phyloP scores from a whole-genome alignment of 352 stramenopile genomes.

The Globisporangium alternatum region DNA sequence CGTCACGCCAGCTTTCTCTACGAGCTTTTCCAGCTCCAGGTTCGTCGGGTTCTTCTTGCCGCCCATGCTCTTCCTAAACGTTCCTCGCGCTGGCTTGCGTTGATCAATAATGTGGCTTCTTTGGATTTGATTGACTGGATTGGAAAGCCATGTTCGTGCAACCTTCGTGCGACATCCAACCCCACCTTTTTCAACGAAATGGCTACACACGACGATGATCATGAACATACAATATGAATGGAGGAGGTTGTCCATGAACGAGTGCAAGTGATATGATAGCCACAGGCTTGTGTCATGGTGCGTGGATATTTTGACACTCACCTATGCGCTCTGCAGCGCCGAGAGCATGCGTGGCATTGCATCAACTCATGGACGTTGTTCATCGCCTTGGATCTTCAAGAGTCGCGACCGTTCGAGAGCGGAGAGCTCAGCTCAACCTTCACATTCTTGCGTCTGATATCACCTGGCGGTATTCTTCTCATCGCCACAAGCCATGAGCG shows the following conservation, averaged over 20 bases:
- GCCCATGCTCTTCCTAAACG: conserved; percentile 27
- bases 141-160: not conserved
- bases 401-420: not conserved
- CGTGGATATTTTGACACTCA: too few species aligned
- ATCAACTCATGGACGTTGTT: not conserved
- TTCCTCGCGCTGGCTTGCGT: not conserved
- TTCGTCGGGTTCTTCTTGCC: conserved; percentile 56
- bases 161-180: conserved; percentile 27
- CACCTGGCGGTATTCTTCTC: not conserved
- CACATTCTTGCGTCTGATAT: too few species aligned
- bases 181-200: not conserved
- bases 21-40: conserved; percentile 70
- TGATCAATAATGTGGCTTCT: not conserved
- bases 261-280: too few species aligned
- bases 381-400: not conserved
- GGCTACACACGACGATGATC: conserved; percentile 7
- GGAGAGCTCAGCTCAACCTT: not conserved
- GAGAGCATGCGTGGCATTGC: not conserved
- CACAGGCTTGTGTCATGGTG: too few species aligned
- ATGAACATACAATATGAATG: not conserved
- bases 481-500: conserved; percentile 12
- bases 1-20: conserved; percentile 65
- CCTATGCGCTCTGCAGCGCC: too few species aligned
- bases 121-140: conserved; percentile 2
- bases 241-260: too few species aligned